A percentile compares a stretch with the other conserved stretches of the same genome.
These are phyloP conservation scores for Sarocladium kiliense DNA, from an alignment of 2,329 filamentous ascomycete species.

Conservation along the genomic window DNA sequence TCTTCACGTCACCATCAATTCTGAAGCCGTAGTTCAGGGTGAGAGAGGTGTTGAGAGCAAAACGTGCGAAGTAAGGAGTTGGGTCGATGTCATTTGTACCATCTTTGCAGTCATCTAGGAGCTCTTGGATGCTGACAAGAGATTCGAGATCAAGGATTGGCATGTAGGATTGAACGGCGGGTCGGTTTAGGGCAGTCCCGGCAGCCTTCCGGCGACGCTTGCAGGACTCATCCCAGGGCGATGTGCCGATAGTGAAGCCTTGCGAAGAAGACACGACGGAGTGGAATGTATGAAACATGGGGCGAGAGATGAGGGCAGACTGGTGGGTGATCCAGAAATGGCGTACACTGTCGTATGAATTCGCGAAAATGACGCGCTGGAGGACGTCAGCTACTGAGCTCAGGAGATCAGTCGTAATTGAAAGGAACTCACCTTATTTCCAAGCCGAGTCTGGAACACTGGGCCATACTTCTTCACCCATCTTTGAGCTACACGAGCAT, in stretches of 20 bases:
- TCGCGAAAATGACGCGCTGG: conserved; percentile 69
- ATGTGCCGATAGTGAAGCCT: conserved; percentile 78
- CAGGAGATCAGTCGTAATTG: background rate
- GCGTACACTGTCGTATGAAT: conserved; percentile 69
- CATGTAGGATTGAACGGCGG: conserved; percentile 73
- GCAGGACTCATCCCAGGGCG: conserved; percentile 78
- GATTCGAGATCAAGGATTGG: conserved; percentile 77
- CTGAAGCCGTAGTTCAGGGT: conserved; percentile 77
- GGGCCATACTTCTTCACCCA: conserved; percentile 58
- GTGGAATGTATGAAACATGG: conserved; percentile 77
- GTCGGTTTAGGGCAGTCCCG: conserved; percentile 71
- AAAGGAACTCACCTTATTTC: conserved; percentile 51
- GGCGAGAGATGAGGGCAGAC: conserved; percentile 70
- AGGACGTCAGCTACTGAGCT: too few relatives aligned
- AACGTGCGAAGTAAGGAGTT: conserved; percentile 67
- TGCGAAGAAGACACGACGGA: conserved; percentile 71
- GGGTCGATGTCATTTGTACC: conserved; percentile 65
- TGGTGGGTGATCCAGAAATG: conserved; percentile 76
- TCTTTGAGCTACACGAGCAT: conserved; percentile 48
- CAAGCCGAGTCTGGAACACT: conserved; percentile 63
- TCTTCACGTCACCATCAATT: conserved; percentile 65
- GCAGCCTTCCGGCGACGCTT: conserved; percentile 73
- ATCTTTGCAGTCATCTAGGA: conserved; percentile 57
- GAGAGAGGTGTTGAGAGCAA: conserved; percentile 70
- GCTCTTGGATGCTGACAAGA: conserved; percentile 65